Conservation (phyloP, 2,329 filamentous ascomycete species). For the Aspergillus bombycis region DNA sequence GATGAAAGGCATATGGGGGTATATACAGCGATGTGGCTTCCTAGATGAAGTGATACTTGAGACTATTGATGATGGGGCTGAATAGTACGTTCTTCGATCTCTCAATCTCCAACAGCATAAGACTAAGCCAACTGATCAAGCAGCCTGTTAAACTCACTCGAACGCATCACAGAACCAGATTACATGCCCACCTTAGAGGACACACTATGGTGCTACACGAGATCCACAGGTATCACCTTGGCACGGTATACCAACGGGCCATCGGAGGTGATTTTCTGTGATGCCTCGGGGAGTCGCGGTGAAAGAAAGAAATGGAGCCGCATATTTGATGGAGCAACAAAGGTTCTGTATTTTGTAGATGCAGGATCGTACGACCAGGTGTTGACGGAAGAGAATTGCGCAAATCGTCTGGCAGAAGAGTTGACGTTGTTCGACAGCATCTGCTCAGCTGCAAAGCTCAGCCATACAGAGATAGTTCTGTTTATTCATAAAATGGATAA, state of each 20-base stretch:
- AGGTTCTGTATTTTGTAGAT: neutral
- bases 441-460: neutral
- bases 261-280: neutral
- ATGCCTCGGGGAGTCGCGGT: neutral
- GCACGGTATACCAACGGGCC: neutral
- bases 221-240: neutral
- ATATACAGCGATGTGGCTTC: neutral
- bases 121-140: neutral
- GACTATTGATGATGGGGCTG: neutral
- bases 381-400: neutral
- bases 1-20: neutral
- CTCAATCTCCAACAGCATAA: neutral
- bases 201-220: neutral
- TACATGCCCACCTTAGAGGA: neutral
- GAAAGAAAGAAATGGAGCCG: neutral
- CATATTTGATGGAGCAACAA: neutral
- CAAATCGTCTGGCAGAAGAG: neutral
- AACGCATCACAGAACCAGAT: neutral
- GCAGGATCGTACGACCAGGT: neutral
- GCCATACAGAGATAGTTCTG: neutral
- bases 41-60: neutral
- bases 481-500: neutral
- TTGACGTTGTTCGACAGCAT: neutral
- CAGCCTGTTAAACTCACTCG: neutral
- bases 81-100: neutral